A percentile compares a stretch with the other conserved stretches of the same genome.
phyloP scores from a whole-genome alignment of 2,329 filamentous ascomycete species.

The Emmonsiellopsis sp. region DNA sequence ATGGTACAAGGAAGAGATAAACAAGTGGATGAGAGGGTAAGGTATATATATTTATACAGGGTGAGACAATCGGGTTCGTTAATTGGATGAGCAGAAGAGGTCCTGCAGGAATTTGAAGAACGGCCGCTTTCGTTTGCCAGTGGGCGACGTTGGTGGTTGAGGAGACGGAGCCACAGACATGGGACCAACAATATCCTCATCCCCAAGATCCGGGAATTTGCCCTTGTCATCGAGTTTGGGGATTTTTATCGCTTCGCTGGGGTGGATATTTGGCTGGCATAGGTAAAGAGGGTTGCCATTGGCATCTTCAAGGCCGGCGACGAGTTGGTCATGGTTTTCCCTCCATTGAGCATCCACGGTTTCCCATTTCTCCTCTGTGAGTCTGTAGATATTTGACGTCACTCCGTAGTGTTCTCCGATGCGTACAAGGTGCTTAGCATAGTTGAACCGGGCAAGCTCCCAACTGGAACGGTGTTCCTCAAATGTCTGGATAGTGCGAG shows the following conservation, averaged over 20 bases:
- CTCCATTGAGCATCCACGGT: constrained; percentile 70
- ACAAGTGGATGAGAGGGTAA: not conserved
- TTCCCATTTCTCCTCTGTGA: constrained; percentile 84
- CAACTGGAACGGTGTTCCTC: constrained; percentile 66
- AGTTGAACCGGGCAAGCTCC: constrained; percentile 75
- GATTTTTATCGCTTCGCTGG: constrained; percentile 42
- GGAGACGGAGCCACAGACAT: constrained; percentile 52
- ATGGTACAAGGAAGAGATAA: not conserved
- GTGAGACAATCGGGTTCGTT: not conserved
- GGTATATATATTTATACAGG: not conserved
- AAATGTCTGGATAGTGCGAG: constrained; percentile 50
- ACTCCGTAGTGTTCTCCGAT: constrained; percentile 84
- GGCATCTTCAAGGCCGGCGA: constrained; percentile 37
- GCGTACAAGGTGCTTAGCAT: constrained; percentile 77
- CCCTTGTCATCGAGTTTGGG: constrained; percentile 45
- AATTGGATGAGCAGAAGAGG: constrained; percentile 20
- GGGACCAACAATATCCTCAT: constrained; percentile 87
- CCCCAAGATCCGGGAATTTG: constrained; percentile 81
- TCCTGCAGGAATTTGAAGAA: constrained; percentile 37
- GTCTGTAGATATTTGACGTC: constrained; percentile 76
- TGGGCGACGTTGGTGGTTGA: constrained; percentile 21
- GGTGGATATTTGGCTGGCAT: constrained; percentile 26
- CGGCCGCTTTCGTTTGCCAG: constrained; percentile 32
- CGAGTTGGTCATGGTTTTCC: constrained; percentile 55
- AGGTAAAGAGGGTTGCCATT: constrained; percentile 28